phyloP scores from a whole-genome alignment of 2,329 filamentous ascomycete species.

The Colletotrichum trifolii region DNA sequence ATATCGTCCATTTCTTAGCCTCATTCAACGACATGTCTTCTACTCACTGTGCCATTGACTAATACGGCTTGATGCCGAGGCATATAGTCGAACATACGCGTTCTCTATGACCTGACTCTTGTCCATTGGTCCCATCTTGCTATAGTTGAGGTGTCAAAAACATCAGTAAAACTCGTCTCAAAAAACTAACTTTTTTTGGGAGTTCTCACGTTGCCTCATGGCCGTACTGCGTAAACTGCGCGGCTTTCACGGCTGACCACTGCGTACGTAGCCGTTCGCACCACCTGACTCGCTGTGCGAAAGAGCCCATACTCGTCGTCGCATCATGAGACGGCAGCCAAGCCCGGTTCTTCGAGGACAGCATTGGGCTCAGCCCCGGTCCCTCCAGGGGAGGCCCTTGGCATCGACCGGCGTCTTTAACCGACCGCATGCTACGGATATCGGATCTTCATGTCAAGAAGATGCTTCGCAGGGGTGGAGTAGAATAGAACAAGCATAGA shows the following conservation, averaged over 20 bases:
- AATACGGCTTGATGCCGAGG: background rate
- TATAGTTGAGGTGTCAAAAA: slow-evolving; percentile 28
- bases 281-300: slow-evolving; percentile 14
- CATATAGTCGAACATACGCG: slow-evolving; percentile 6
- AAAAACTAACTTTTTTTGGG: slow-evolving; percentile 7
- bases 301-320: background rate
- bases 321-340: slow-evolving; percentile 31
- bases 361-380: slow-evolving; percentile 18
- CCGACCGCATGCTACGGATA: too few relatives aligned
- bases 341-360: slow-evolving; percentile 3
- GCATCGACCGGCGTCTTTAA: slow-evolving; percentile 3
- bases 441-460: too few relatives aligned
- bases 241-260: too few relatives aligned
- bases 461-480: too few relatives aligned
- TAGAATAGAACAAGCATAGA: too few relatives aligned
- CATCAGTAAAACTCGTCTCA: slow-evolving; percentile 32
- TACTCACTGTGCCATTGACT: background rate
- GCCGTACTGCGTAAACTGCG: background rate
- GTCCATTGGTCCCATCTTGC: slow-evolving; percentile 15
- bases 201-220: background rate
- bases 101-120: slow-evolving; percentile 6
- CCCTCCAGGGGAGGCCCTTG: slow-evolving; percentile 7
- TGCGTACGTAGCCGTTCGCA: background rate
- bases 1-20: background rate
- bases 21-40: background rate